Evolutionary conservation across 2,329 filamentous ascomycete genomes (phyloP).

Genomic region (Emericellopsis atlantica): DNA sequence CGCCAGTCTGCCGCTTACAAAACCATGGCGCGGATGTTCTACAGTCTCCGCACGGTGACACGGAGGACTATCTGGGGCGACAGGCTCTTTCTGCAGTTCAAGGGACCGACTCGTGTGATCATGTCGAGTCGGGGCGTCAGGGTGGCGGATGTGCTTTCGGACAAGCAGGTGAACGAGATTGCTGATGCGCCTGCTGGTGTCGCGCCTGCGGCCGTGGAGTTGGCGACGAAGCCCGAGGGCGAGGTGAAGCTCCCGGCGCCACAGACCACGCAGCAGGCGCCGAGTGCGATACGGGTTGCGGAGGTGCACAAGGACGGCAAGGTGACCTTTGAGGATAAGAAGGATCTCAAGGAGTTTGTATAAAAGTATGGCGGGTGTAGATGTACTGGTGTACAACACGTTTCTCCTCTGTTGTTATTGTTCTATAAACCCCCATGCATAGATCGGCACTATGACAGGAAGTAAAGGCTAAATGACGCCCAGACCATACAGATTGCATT

Average conservation of each 20-base stretch:
- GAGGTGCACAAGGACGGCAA: constrained; percentile 48
- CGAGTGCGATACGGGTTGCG: constrained; percentile 40
- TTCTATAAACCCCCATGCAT: too few relatives aligned
- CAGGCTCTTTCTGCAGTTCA: constrained; percentile 79
- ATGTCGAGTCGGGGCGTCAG: constrained; percentile 78
- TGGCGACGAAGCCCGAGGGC: constrained; percentile 17
- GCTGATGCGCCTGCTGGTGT: constrained; percentile 68
- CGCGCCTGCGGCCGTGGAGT: constrained; percentile 45
- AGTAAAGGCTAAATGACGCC: too few relatives aligned
- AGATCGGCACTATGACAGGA: too few relatives aligned
- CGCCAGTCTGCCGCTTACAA: constrained; percentile 63
- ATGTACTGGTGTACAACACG: too few relatives aligned
- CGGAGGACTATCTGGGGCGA: constrained; percentile 88
- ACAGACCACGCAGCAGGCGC: constrained; percentile 18
- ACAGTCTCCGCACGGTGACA: constrained; percentile 61
- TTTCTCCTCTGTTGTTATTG: too few relatives aligned
- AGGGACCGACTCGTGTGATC: constrained; percentile 74
- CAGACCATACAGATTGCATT: too few relatives aligned
- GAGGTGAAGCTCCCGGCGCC: constrained; percentile 6
- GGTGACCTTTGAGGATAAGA: constrained; percentile 51
- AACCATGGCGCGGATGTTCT: constrained; percentile 48
- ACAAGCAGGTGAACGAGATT: constrained; percentile 77
- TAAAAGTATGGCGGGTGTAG: too few relatives aligned
- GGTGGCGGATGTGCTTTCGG: constrained; percentile 64
- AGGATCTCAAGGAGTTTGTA: constrained; percentile 43